Evolutionary conservation across 176 grass and related monocot species (phyloP), one percentile per base, ranked within the genome.

Genomic region (Oryza australiensis): DNA sequence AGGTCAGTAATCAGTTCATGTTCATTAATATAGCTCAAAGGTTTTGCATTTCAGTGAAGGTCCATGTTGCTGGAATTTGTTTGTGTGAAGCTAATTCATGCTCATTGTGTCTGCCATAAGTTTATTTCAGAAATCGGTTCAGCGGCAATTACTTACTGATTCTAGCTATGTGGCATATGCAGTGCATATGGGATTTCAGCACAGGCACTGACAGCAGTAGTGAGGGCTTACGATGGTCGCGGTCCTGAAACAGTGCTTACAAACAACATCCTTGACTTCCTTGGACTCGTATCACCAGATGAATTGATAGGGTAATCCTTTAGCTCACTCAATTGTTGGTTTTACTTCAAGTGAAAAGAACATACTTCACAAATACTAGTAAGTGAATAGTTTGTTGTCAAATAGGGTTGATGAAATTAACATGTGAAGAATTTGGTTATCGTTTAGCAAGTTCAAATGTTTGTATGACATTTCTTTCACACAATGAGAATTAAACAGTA

Each of bases 171-270:
- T 72, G 62, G 41, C 79, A 30, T 64, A 27, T 91, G 82, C 89
- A 92, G 89, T 80, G 89, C 87, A 20, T 94, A 92, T 83, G 92
- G 89, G 64, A 94, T 94, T 87, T 80, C 89, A 60, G 92, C 92
- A 85, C 92, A 94, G n/a, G 89, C 92, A 65, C 60, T 94, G 83
- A 94, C 92, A 33, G 89, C 92, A 37, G 92, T 94, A 14, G 82
- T 94, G 26, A 91, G 81, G 74, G 92, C 92, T 51, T 84, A 94
- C 18, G 92, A 94, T 49, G 92, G 92, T 12, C 78, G 89, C 5
- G 89, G 92, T 15, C 92, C 92, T 65, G 87, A 87, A 75, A 94
- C 92, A 26, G 66, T 57, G 37, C 89, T 94, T 78, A 91, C 92
- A 7, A 80, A 87, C 53, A 89, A 80, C 27, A 91, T 94, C 73